Evolutionary conservation across 1,284 basidiomycete species (phyloP), one percentile per base, ranked within the genome.

Genomic region (Leccinum fuscescens): DNA sequence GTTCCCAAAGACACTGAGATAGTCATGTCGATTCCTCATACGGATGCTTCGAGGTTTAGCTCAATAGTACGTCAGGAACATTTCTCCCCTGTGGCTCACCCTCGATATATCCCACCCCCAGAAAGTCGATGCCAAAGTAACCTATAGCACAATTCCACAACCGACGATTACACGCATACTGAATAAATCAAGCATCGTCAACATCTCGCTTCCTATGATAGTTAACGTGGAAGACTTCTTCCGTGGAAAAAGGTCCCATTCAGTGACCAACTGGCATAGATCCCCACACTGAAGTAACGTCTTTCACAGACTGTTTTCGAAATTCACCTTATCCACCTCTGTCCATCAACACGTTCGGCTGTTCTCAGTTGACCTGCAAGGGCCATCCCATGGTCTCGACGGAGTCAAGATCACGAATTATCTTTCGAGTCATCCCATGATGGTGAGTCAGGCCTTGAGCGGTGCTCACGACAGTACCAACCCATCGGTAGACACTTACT

Each of bases 171-270:
- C 72, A 20, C 81, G 92, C 35, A 79, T 71, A 7, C 69, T 92
- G 27, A 77, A 74, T 39, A 76, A 83, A 11, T 78, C 79, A n/a
- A 80, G 82, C 60, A 73, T 79, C 4, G 79, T 93, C 15, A 76
- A 80, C 8, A 84, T 86, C 2, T 80, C 85, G 0, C 77, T 94
- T n/a, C 92, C 92, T 3, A 79, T 94, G 52, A 82, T 87, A 11
- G 88, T 93, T 55, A 93, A 92, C 62, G 92, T 94, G 2, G 88
- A 94, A 71, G 92, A 94, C 71, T 92, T 90, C 72, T 93, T 94
- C 76, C 85, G 92, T 15, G 86, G 86, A 29, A 78, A 82, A 63
- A 82, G 80, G 88, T 88, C 72, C 14, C 29, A 22, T 56, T 49
- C 53, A 33, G 9, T 9, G 37, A 48, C 12, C 33, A 44, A 44